Evolutionary conservation across 768 basidiomycete genomes (phyloP), one percentile per base, ranked within the genome.

Genomic region (Boletus tomentosulus): DNA sequence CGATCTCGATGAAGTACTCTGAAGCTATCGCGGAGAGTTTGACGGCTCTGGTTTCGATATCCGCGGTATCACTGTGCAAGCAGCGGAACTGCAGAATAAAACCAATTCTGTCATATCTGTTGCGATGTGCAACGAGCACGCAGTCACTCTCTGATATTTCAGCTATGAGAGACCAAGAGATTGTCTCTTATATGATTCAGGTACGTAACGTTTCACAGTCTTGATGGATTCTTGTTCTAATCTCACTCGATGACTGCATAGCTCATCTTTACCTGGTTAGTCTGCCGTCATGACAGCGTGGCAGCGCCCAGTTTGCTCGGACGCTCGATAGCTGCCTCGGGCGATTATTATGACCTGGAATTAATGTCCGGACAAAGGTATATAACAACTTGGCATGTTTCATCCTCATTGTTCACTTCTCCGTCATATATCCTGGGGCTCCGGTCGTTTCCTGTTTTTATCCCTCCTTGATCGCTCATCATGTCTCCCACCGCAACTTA

Each of bases 401-500:
- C 63, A 57, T 52, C 54, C 24, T 38, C 55, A 48, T 62, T 62
- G 58, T 64, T 45, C 12, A n/a, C 7, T 31, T 34, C 31, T 49
- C 51, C n/a, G 31, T 53, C 50, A 53, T 68, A 61, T 68, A 61
- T 4, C 19, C 38, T 31, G 42, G n/a, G 24, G 27, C 33, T 27
- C 24, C 8, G 30, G 35, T 43, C 28, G 16, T 7, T 33, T 34
- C 6, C 11, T 6, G 31, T 35, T 43, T 25, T 37, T 12, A 12
- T 15, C 27, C 48, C 48, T 34, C 45, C 35, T 42, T 33, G 46
- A 46, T 53, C 28, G 34, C 19, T 30, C 48, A 35, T 44, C 31
- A 71, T 71, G 62, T 48, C 67, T 38, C 64, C 69, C 49, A 60
- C 62, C 15, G 62, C 69, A 8, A 60, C 60, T 10, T 55, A 57